Base-by-base conservation (phyloP, 1,139 yeast species). In the Hyphopichia burtonii region DNA sequence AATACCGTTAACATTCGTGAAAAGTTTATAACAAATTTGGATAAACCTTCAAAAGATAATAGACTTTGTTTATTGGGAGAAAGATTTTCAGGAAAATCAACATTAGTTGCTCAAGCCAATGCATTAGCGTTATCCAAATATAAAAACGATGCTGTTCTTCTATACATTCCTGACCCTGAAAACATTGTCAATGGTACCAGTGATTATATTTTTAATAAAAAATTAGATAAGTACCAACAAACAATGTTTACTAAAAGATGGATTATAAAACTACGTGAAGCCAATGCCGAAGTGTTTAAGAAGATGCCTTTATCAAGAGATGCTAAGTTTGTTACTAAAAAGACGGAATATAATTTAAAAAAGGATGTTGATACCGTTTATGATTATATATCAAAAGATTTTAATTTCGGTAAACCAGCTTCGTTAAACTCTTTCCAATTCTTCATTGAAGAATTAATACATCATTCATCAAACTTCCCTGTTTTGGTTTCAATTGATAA, bases 71-170 rank as follows among this genome's bases (percentile, higher is more conserved):
- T 91, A 18, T 63, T 79, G 27, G 98, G 98, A 34, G 82, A 76
- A 44, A 68, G 79, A 38, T 96, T 96, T 37, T 74, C 78, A 10
- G 98, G 98, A 10, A 91, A 91, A 66, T 78, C 93, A 2, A 80
- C 90, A 0, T 61, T 85, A 33, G 54, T 91, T 39, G 66, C 93
- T 0, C 96, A 91, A 60, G 73, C 83, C 1, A 85, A 86, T 43
- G 84, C 93, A 0, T 58, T 72, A 41, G 60, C 74, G 1, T 55
- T 76, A 36, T 81, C 82, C 4, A 58, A 74, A 34, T 53, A 52
- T 43, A 65, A 70, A 10, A 52, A 64, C n/a, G 74, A 78, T 8
- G 71, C 78, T 17, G 68, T 88, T 16, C 67, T 87, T 3, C 58
- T 91, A 39, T 89, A 88, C 45, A 65, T 91, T 22, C 80, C 89